Evolutionary conservation across 331 rosid species (phyloP).

Genomic region (Telfairia occidentalis): DNA sequence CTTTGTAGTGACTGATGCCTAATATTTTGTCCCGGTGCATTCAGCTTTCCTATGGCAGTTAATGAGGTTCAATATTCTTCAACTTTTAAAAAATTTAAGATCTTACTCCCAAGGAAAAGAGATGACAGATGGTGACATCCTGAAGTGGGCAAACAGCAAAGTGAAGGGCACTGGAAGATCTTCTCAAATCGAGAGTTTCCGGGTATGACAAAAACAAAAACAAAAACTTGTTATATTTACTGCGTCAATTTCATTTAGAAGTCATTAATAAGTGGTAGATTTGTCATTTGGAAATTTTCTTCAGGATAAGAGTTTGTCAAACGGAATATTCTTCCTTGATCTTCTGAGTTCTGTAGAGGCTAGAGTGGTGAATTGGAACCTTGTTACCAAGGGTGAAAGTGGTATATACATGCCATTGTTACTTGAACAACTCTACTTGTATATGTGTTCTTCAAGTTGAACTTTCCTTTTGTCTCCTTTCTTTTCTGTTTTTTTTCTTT

Average conservation of each 20-base stretch:
- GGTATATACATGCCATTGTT: constrained; percentile 33
- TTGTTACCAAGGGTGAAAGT: constrained; percentile 81
- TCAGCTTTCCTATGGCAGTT: constrained; percentile 94
- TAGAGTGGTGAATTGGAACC: constrained; percentile 94
- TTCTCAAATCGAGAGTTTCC: constrained; percentile 70
- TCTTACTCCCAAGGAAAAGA: constrained; percentile 84
- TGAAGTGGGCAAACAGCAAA: constrained; percentile 76
- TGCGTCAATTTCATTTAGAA: not conserved
- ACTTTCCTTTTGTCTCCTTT: not conserved
- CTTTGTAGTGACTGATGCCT: not conserved
- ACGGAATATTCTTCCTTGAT: constrained; percentile 77
- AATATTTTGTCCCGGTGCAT: not conserved
- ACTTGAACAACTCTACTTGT: not conserved
- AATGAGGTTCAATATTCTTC: constrained; percentile 86
- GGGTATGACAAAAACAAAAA: constrained; percentile 40
- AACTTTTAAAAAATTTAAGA: constrained; percentile 72
- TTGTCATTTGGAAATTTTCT: constrained; percentile 8
- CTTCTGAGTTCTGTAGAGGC: constrained; percentile 95
- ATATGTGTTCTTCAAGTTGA: not conserved
- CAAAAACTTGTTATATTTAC: not conserved
- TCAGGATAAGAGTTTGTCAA: constrained; percentile 79
- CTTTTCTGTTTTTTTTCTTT: too few relatives aligned
- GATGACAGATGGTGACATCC: constrained; percentile 69
- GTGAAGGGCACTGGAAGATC: constrained; percentile 66
- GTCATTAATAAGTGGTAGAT: constrained; percentile 4